Evolutionary conservation across 164 flowering plant species (phyloP).

Genomic region (Piper longum): DNA sequence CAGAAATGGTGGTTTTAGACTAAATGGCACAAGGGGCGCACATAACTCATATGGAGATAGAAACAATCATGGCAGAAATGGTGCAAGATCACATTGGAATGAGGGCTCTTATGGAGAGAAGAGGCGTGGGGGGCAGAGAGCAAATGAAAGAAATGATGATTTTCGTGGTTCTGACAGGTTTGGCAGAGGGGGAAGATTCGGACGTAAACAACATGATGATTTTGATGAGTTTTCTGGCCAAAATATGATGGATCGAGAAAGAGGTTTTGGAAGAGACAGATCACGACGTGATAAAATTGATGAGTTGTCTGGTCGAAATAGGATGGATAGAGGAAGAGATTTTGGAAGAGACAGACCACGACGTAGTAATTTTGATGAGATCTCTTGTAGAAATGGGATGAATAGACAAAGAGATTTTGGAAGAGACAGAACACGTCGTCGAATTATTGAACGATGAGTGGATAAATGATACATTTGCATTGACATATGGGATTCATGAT

Average conservation of each 20-base stretch:
- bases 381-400: slow-evolving; percentile 13
- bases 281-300: slow-evolving; percentile 9
- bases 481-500: no score
- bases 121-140: slow-evolving; percentile 11
- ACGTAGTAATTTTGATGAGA: slow-evolving; percentile 17
- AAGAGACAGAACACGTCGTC: slow-evolving; percentile 32
- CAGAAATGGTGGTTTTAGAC: slow-evolving; percentile 3
- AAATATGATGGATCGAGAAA: slow-evolving; percentile 9
- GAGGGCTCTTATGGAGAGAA: not conserved
- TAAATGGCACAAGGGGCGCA: slow-evolving; percentile 8
- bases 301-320: slow-evolving; percentile 4
- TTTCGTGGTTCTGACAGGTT: slow-evolving; percentile 10
- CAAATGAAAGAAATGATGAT: slow-evolving; percentile 8
- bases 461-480: not conserved
- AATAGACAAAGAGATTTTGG: slow-evolving; percentile 10
- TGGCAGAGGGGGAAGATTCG: slow-evolving; percentile 12
- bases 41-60: slow-evolving; percentile 10
- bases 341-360: slow-evolving; percentile 11
- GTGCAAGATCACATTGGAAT: slow-evolving; percentile 10
- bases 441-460: slow-evolving; percentile 33
- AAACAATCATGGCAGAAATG: slow-evolving; percentile 14
- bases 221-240: slow-evolving; percentile 8
- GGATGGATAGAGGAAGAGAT: slow-evolving; percentile 15
- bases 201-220: slow-evolving; percentile 17
- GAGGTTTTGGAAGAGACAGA: slow-evolving; percentile 26